phyloP scores from a whole-genome alignment of 176 grass and related monocot genomes.

The Carex littledalei region DNA sequence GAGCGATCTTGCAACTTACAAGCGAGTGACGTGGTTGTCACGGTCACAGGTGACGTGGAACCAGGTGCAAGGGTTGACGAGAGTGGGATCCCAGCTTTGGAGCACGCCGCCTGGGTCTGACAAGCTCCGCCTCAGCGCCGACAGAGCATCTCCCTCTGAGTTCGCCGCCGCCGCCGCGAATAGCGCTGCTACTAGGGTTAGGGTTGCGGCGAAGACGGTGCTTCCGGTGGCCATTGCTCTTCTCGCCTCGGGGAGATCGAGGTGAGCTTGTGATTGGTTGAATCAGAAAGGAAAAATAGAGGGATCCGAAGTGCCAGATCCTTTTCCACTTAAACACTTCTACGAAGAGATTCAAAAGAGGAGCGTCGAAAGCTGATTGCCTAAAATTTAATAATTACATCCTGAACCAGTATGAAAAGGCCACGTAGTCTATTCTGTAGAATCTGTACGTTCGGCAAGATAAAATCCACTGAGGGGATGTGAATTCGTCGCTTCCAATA shows the following conservation, averaged over 20 bases:
- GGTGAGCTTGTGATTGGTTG: background rate
- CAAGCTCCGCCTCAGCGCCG: slow-evolving; percentile 64
- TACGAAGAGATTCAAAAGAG: background rate
- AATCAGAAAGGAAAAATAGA: background rate
- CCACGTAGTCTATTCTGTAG: background rate
- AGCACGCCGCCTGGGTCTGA: slow-evolving; percentile 80
- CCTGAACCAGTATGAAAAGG: background rate
- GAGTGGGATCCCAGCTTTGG: slow-evolving; percentile 92
- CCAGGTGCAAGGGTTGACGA: slow-evolving; percentile 98
- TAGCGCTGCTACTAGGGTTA: background rate
- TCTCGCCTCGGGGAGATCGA: slow-evolving; percentile 26
- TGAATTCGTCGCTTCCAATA: too few relatives aligned
- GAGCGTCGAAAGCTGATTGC: background rate
- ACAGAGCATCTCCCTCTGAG: slow-evolving; percentile 85
- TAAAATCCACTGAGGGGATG: background rate
- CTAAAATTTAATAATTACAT: background rate
- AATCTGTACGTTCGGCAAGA: background rate
- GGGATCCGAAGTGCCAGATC: background rate
- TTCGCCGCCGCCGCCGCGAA: slow-evolving; percentile 36
- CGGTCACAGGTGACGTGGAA: slow-evolving; percentile 89
- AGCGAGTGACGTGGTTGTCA: slow-evolving; percentile 70
- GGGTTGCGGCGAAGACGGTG: slow-evolving; percentile 11
- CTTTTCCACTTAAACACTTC: background rate
- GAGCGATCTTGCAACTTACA: slow-evolving; percentile 34
- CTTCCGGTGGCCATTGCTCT: slow-evolving; percentile 20